These are phyloP conservation scores for Canna indica DNA, from an alignment of 176 grass and related monocot species.

Conservation along the genomic window DNA sequence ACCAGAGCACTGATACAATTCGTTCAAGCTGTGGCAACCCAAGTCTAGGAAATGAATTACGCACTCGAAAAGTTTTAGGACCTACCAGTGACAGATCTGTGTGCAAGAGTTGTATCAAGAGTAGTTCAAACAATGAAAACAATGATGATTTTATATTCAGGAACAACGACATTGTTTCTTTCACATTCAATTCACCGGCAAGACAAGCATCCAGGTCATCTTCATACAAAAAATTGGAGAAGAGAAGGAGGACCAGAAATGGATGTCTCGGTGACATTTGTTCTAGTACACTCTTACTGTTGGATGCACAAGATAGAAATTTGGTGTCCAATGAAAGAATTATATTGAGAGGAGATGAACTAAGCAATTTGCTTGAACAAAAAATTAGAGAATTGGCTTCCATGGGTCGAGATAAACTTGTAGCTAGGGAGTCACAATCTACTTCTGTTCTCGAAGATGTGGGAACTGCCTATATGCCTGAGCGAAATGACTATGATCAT, in stretches of 20 bases:
- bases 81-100: background rate
- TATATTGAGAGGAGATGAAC: constrained; percentile 3
- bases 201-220: background rate
- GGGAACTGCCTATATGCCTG: background rate
- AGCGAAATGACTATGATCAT: background rate
- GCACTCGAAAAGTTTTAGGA: background rate
- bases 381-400: constrained; percentile 9
- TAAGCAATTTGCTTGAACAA: constrained; percentile 12
- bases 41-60: background rate
- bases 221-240: background rate
- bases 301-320: background rate
- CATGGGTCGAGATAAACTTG: constrained; percentile 4
- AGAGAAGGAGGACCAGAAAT: background rate
- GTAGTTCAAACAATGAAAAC: background rate
- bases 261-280: background rate
- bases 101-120: background rate
- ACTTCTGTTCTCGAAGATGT: constrained; percentile 8
- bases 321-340: background rate
- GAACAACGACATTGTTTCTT: constrained; percentile 14
- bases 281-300: background rate
- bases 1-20: background rate
- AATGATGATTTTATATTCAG: background rate
- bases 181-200: constrained; percentile 13
- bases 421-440: background rate
- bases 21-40: background rate